Evolutionary conservation across 1,284 basidiomycete genomes (phyloP), one percentile per base, ranked within the genome.

Genomic region (Ustilago bromivora): DNA sequence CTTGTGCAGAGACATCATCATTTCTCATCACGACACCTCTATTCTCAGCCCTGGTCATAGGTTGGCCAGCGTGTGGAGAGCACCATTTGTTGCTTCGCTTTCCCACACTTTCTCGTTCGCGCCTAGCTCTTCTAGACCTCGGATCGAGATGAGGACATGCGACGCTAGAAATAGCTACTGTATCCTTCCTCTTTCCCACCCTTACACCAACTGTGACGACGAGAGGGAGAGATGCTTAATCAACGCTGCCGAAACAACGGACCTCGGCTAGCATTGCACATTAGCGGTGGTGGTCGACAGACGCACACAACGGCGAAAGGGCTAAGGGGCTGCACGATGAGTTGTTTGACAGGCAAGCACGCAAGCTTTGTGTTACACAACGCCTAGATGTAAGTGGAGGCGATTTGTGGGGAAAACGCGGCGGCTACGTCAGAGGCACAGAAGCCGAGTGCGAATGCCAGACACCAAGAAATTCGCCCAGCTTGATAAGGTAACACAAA

Each of bases 361-460:
- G 28, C 8, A 10, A 19, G 23, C 28, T 19, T n/a, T 23, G 23
- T 31, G 46, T 49, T 28, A 31, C 10, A 31, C 23, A 49, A 49
- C 46, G 40, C 40, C 19, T 49, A 10, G 46, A 51, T 41, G 35
- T 13, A 13, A 43, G 49, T 19, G 32, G 32, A 43, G 58, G 64
- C 46, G 47, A 41, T 55, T 31, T 68, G 60, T 56, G 55, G 65
- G 66, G 60, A 54, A 55, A 46, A 52, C 2, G 15, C 17, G 12
- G 31, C 9, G 56, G 60, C 59, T 68, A 68, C 66, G 66, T 68
- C 66, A 64, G 60, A 56, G 52, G 46, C 32, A 49, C 4, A 32
- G 36, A 55, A 13, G 32, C 23, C 11, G 17, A 23, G 46, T 19
- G 56, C 56, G 56, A 34, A 47, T 40, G 57, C 51, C 51, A 35